Conservation (phyloP, 768 basidiomycete genomes). For the Xerocomellus intermedius region DNA sequence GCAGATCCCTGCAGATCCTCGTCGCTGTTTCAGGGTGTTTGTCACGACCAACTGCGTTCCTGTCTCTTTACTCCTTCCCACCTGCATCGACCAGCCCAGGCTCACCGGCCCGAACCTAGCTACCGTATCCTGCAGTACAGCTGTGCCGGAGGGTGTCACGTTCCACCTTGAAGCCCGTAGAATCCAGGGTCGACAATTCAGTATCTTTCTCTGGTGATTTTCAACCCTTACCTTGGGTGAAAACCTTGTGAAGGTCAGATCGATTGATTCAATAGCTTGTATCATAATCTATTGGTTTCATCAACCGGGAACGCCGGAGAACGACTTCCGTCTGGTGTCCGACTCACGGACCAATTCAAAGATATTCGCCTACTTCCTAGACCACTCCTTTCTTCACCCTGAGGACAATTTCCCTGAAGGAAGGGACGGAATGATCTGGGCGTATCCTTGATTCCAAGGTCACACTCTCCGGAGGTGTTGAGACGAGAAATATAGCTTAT, state of each 20-base stretch:
- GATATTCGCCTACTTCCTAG: neutral
- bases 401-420: neutral
- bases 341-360: constrained; percentile 7
- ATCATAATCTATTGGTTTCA: constrained; percentile 7
- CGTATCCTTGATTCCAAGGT: neutral
- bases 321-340: constrained; percentile 11
- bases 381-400: neutral
- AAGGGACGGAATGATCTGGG: neutral
- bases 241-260: neutral
- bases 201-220: neutral
- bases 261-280: constrained; percentile 4
- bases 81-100: neutral
- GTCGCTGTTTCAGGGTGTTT: constrained; percentile 18
- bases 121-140: constrained; percentile 1
- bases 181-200: constrained; percentile 10
- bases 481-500: neutral
- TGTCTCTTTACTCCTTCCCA: constrained; percentile 13
- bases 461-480: neutral
- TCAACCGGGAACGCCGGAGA: constrained; percentile 4
- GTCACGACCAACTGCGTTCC: constrained; percentile 18
- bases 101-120: neutral
- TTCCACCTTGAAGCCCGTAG: neutral
- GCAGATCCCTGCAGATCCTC: constrained; percentile 26
- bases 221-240: neutral
- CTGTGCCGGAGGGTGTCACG: neutral